Evolutionary conservation across 129 eudicot species (phyloP).

Genomic region (Flaveria robusta): DNA sequence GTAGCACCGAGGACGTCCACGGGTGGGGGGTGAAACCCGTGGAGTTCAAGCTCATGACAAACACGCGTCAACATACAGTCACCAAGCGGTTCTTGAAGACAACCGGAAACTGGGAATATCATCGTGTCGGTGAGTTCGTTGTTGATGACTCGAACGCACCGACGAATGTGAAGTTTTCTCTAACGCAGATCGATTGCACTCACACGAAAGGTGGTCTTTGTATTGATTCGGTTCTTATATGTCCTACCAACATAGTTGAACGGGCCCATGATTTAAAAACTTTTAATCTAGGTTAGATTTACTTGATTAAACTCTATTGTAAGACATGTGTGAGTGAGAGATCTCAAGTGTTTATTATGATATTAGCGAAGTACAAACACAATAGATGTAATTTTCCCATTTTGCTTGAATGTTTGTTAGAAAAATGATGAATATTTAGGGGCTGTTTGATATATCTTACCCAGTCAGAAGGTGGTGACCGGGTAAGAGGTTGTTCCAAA

Average conservation of each 20-base stretch:
- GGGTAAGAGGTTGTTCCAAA: too few relatives aligned
- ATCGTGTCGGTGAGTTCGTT: constrained; percentile 72
- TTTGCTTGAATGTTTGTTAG: too few relatives aligned
- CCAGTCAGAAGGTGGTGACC: too few relatives aligned
- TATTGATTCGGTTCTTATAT: constrained; percentile 67
- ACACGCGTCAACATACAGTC: constrained; percentile 55
- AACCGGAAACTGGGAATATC: constrained; percentile 60
- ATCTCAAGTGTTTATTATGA: neutral
- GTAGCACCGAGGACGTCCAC: constrained; percentile 46
- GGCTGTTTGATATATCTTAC: too few relatives aligned
- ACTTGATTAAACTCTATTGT: neutral
- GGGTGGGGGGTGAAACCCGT: constrained; percentile 74
- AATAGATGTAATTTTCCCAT: too few relatives aligned
- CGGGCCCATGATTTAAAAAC: too few relatives aligned
- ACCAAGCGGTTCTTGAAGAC: constrained; percentile 49
- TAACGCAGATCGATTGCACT: constrained; percentile 86
- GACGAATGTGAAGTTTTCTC: constrained; percentile 60
- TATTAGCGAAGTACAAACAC: too few relatives aligned
- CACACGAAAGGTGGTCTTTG: constrained; percentile 84
- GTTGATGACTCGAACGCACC: constrained; percentile 43
- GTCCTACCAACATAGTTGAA: constrained; percentile 26
- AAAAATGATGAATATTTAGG: too few relatives aligned
- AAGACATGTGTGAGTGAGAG: neutral
- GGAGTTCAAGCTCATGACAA: constrained; percentile 53
- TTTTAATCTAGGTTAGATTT: neutral